Evolutionary conservation across 192 early-diverging fungal genomes (phyloP), one percentile per base, ranked within the genome.

Genomic region (Glomus cerebriforme): DNA sequence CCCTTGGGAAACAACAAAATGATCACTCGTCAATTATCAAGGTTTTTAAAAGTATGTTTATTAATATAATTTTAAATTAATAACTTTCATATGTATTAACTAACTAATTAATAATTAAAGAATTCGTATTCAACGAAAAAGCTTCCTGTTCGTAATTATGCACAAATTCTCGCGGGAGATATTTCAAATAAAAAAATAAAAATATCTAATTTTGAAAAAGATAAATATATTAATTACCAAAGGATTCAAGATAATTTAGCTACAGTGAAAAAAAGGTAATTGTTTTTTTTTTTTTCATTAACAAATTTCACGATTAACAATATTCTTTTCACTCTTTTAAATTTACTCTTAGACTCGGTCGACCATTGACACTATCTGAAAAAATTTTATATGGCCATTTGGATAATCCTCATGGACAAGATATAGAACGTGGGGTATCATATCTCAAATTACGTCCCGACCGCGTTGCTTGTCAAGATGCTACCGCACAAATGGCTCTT

Each of bases 321-420:
- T 72, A 7, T 22, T 29, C 13, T 75, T 78, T 69, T 65, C n/a
- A n/a, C n/a, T n/a, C 63, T 69, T 60, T 37, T 63, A 31, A 54
- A 39, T 63, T 7, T 43, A 45, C n/a, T 72, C 65, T 49, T 73
- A 96, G 97, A 81, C 90, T 99, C 74, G 86, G 89, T 77, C 92
- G 93, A 82, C 96, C 97, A 58, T 88, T 98, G 85, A 97, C 96
- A 59, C 88, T 97, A 47, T 95, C 96, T 19, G 97, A 99, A 86
- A 99, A 98, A 94, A 92, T 99, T 76, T 92, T 99, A 63, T 99
- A 99, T 84, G 95, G 96, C 79, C 97, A 99, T 88, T 91, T 98
- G 86, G 96, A 97, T 89, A 92, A 99, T 85, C 92, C 97, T 75
- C 90, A 90, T 67, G 92, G 95, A 87, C 96, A 98, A 90, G 96